These are phyloP conservation scores for Colletotrichum siamense DNA, from an alignment of 2,329 filamentous ascomycete species.

Conservation along the genomic window DNA sequence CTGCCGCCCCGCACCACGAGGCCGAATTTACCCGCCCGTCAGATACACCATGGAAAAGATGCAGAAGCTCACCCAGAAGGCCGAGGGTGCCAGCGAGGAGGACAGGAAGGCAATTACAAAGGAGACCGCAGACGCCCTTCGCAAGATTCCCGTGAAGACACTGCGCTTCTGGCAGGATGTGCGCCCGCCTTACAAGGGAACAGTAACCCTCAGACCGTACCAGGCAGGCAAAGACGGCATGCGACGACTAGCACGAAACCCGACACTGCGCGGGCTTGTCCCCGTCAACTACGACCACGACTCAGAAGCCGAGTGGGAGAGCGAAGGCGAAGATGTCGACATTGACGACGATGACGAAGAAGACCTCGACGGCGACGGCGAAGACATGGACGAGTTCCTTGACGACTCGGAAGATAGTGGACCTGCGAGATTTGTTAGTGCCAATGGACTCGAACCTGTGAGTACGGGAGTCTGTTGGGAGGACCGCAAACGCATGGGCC, in stretches of 20 bases:
- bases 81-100: slow-evolving; percentile 40
- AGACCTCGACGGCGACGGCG: slow-evolving; percentile 80
- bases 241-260: slow-evolving; percentile 55
- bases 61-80: slow-evolving; percentile 50
- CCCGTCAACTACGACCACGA: slow-evolving; percentile 83
- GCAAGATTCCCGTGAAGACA: slow-evolving; percentile 66
- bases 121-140: slow-evolving; percentile 46
- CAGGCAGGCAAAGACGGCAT: slow-evolving; percentile 52
- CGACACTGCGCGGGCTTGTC: slow-evolving; percentile 56
- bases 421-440: slow-evolving; percentile 60
- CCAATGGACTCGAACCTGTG: slow-evolving; percentile 76
- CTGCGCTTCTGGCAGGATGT: slow-evolving; percentile 69
- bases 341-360: slow-evolving; percentile 72
- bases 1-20: slow-evolving; percentile 44
- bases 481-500: slow-evolving; percentile 53
- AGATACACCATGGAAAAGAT: slow-evolving; percentile 65
- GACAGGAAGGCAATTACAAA: slow-evolving; percentile 36
- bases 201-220: slow-evolving; percentile 65
- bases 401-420: slow-evolving; percentile 81
- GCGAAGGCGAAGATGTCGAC: slow-evolving; percentile 73
- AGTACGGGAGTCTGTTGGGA: slow-evolving; percentile 88
- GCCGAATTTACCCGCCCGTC: slow-evolving; percentile 57
- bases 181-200: slow-evolving; percentile 75
- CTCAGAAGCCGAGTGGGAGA: slow-evolving; percentile 86
- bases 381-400: slow-evolving; percentile 83